Evolutionary conservation across 139 green algal genomes (phyloP).

Genomic region (Micromonas pusilla): DNA sequence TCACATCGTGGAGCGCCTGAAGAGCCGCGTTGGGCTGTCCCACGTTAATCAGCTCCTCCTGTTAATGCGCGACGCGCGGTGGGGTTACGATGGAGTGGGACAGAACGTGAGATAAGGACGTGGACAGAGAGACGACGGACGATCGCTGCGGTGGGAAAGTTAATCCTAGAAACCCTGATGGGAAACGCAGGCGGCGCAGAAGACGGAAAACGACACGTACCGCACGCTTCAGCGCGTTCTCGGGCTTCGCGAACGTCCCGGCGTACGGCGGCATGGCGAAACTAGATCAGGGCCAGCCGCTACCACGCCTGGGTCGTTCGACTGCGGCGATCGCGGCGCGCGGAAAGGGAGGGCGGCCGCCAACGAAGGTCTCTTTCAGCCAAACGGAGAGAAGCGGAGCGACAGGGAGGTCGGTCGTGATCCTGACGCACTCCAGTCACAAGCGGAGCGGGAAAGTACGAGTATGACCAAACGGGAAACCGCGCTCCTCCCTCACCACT

Average conservation of each 20-base stretch:
- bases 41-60: slow-evolving; percentile 86
- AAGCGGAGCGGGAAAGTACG: no score
- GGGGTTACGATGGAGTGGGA: slow-evolving; percentile 7
- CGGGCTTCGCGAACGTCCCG: slow-evolving; percentile 72
- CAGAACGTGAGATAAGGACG: background rate
- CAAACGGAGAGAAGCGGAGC: no score
- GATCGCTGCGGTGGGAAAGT: background rate
- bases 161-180: background rate
- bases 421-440: no score
- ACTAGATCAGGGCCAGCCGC: background rate
- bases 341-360: background rate
- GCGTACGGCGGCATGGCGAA: slow-evolving; percentile 32
- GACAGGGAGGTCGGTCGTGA: no score
- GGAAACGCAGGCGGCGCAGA: background rate
- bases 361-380: no score
- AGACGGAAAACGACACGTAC: slow-evolving; percentile 36
- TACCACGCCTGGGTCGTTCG: no score
- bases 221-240: slow-evolving; percentile 96
- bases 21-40: slow-evolving; percentile 76
- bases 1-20: slow-evolving; percentile 87
- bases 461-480: no score
- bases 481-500: no score
- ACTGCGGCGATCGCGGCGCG: no score
- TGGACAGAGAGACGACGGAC: background rate
- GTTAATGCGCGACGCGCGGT: background rate